A percentile compares a stretch with the other conserved stretches of the same genome.
Conservation (phyloP, 2,329 filamentous ascomycete species). For the Pyricularia sp. region DNA sequence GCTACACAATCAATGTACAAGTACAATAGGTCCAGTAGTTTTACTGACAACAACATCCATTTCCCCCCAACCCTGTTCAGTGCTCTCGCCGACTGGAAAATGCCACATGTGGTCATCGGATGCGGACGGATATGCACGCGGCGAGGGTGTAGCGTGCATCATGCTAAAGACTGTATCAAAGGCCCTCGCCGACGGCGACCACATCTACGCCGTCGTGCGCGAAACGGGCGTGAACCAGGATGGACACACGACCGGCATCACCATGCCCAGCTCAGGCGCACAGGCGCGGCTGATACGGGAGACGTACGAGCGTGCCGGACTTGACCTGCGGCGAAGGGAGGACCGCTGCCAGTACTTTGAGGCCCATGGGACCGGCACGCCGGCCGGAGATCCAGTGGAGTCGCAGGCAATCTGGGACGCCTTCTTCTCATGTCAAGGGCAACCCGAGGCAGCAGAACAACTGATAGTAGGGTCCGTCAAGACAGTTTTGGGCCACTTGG, state of each 20-base stretch:
- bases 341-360: constrained; percentile 32
- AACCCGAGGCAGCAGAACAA: neutral
- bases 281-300: constrained; percentile 33
- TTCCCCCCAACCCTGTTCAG: no score
- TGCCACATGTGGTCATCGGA: constrained; percentile 37
- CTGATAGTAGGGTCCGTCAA: constrained; percentile 19
- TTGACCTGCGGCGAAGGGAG: constrained; percentile 20
- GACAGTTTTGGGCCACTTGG: constrained; percentile 36
- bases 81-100: constrained; percentile 32
- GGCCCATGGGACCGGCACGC: constrained; percentile 30
- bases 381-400: constrained; percentile 36
- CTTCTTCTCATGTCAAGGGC: constrained; percentile 12
- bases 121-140: constrained; percentile 49
- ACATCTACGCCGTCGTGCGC: constrained; percentile 35
- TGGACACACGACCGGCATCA: constrained; percentile 42
- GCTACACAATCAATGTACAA: no score
- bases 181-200: constrained; percentile 39
- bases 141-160: constrained; percentile 42
- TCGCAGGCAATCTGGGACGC: constrained; percentile 27
- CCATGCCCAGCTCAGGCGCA: constrained; percentile 37
- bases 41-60: no score
- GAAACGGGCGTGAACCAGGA: constrained; percentile 39
- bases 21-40: no score
- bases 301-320: constrained; percentile 32
- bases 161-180: constrained; percentile 40